A percentile compares a stretch with the other conserved stretches of the same genome.
phyloP scores from a whole-genome alignment of 305 asterid species.

The Striga hermonthica region DNA sequence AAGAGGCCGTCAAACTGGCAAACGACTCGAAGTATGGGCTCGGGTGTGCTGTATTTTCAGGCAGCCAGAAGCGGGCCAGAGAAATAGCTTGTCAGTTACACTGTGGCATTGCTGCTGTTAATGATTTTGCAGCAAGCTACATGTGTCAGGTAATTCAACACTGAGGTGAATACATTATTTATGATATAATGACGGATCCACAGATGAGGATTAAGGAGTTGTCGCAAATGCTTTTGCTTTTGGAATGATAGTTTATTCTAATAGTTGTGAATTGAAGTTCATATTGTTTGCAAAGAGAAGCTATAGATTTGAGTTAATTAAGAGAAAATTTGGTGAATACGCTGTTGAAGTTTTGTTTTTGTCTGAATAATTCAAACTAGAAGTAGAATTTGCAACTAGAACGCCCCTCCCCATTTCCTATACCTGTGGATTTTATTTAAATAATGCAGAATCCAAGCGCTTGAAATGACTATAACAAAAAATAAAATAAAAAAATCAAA shows the following conservation, averaged over 20 bases:
- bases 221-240: neutral
- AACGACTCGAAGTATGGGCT: constrained; percentile 94
- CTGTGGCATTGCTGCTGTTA: constrained; percentile 84
- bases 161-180: neutral
- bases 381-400: too few relatives aligned
- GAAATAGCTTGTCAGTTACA: constrained; percentile 72
- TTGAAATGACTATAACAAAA: neutral
- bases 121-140: constrained; percentile 87
- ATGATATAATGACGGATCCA: neutral
- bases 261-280: neutral
- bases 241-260: too few relatives aligned
- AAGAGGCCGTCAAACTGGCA: constrained; percentile 80
- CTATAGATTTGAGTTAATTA: neutral
- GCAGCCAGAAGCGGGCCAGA: constrained; percentile 83
- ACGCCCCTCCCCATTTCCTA: neutral
- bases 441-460: neutral
- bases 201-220: neutral
- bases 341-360: neutral
- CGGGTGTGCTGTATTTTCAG: constrained; percentile 97
- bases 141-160: constrained; percentile 85
- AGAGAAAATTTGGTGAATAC: neutral
- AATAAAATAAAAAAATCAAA: too few relatives aligned
- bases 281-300: neutral
- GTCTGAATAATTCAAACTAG: too few relatives aligned
- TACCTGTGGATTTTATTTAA: neutral